Percentiles rank a stretch among this genome's conserved stretches.
These are phyloP conservation scores for Quercus gilva DNA, from an alignment of 306 rosid genomes.

Conservation along the genomic window DNA sequence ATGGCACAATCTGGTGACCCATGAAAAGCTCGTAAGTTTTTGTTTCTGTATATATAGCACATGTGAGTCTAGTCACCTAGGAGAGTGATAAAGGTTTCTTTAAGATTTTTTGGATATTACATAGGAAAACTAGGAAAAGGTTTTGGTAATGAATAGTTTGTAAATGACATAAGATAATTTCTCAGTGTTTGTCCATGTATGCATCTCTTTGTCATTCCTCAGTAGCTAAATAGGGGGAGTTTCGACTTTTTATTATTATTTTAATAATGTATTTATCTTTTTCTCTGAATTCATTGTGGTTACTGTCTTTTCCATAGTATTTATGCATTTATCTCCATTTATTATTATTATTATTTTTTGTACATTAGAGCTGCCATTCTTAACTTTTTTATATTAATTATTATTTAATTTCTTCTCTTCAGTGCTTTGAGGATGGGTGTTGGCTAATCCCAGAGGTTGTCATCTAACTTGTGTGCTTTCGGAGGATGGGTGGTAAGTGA, in stretches of 20 bases:
- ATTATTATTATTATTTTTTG: not conserved
- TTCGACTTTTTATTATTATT: not conserved
- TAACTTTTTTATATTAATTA: not conserved
- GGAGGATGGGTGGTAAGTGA: constrained; percentile 51
- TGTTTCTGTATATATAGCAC: constrained; percentile 14
- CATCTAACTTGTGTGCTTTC: constrained; percentile 41
- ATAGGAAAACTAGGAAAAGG: not conserved
- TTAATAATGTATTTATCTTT: not conserved
- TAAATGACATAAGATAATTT: not conserved
- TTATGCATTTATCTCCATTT: not conserved
- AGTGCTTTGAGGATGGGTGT: constrained; percentile 44
- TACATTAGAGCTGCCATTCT: not conserved
- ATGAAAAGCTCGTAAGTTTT: constrained; percentile 28
- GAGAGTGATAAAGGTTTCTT: not conserved
- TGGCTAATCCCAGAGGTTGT: constrained; percentile 35
- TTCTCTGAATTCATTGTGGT: not conserved
- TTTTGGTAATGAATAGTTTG: not conserved
- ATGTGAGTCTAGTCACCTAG: constrained; percentile 11
- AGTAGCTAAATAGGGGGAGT: not conserved
- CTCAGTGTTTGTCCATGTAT: not conserved
- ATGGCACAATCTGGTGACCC: constrained; percentile 12
- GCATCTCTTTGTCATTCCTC: not conserved
- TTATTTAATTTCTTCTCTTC: constrained; percentile 27
- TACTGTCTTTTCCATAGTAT: not conserved
- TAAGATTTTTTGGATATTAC: not conserved